Evolutionary conservation across 371 early-diverging fungal species (phyloP).

Genomic region (Mortierella sp.): DNA sequence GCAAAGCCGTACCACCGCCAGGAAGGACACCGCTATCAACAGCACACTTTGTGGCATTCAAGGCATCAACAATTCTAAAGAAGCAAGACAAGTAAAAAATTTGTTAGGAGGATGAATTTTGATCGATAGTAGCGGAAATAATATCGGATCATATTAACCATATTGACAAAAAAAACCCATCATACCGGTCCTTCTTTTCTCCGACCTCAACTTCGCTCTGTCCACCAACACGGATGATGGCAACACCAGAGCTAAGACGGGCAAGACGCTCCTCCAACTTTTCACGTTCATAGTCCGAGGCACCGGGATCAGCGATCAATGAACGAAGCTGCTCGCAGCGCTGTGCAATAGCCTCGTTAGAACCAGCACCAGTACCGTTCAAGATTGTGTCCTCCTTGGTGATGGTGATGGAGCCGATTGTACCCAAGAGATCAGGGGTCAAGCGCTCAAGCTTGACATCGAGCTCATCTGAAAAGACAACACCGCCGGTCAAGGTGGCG

Average conservation of each 20-base stretch:
- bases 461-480: conserved; percentile 96
- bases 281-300: conserved; percentile 97
- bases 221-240: conserved; percentile 98
- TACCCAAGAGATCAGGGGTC: conserved; percentile 91
- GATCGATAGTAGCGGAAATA: too few relatives aligned
- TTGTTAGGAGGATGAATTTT: background rate
- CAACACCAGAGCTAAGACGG: conserved; percentile 97
- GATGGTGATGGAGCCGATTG: conserved; percentile 88
- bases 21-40: conserved; percentile 99
- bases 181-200: conserved; percentile 97
- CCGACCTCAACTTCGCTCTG: conserved; percentile 98
- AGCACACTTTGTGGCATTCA: conserved; percentile 98
- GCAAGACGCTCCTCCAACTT: conserved; percentile 99
- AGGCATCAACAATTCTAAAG: conserved; percentile 89
- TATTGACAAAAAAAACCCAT: conserved; percentile 7
- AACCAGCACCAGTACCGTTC: conserved; percentile 87
- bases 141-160: too few relatives aligned
- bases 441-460: conserved; percentile 96
- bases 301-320: conserved; percentile 82
- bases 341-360: conserved; percentile 88
- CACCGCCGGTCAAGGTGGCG: conserved; percentile 93
- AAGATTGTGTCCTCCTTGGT: conserved; percentile 99
- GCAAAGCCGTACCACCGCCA: conserved; percentile 96
- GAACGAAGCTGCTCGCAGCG: conserved; percentile 97
- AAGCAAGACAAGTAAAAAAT: background rate